These are phyloP conservation scores for Tolypocladium ovalisporum DNA, from an alignment of 2,329 filamentous ascomycete species.

Conservation along the genomic window DNA sequence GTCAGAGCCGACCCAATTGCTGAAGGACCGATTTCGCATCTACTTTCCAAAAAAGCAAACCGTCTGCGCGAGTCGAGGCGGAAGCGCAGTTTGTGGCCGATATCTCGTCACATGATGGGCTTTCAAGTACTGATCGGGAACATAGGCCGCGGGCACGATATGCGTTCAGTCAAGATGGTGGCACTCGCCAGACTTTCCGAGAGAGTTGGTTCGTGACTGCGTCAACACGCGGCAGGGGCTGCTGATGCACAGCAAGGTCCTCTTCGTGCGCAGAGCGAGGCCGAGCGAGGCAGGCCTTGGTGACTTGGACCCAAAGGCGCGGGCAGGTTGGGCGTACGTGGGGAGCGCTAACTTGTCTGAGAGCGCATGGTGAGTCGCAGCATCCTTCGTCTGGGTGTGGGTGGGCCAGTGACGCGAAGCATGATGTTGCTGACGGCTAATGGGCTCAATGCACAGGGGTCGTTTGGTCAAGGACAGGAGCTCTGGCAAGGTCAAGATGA, in stretches of 20 bases:
- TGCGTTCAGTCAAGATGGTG: slow-evolving; percentile 69
- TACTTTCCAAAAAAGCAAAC: slow-evolving; percentile 74
- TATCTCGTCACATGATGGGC: neutral
- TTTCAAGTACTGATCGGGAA: slow-evolving; percentile 9
- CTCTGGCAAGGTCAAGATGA: slow-evolving; percentile 62
- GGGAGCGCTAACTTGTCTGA: slow-evolving; percentile 90
- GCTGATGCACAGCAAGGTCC: slow-evolving; percentile 80
- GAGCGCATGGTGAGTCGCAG: slow-evolving; percentile 68
- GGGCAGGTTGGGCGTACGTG: slow-evolving; percentile 64
- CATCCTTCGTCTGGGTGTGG: neutral
- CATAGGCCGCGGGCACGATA: slow-evolving; percentile 67
- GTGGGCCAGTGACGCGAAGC: neutral
- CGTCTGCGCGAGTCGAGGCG: slow-evolving; percentile 53
- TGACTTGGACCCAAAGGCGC: slow-evolving; percentile 3
- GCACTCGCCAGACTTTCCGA: slow-evolving; percentile 58
- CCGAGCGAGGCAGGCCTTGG: neutral
- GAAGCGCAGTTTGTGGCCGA: slow-evolving; percentile 31
- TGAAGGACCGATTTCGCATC: slow-evolving; percentile 50
- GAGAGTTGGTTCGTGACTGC: slow-evolving; percentile 61
- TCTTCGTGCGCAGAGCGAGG: slow-evolving; percentile 32
- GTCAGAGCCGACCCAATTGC: slow-evolving; percentile 9
- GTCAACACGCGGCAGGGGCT: slow-evolving; percentile 59
- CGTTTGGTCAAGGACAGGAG: slow-evolving; percentile 58
- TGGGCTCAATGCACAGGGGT: slow-evolving; percentile 47
- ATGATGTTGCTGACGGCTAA: neutral